Percentiles rank a stretch among this genome's conserved stretches.
Conservation (phyloP, 306 rosid species). For the Amphicarpaea edgeworthii region DNA sequence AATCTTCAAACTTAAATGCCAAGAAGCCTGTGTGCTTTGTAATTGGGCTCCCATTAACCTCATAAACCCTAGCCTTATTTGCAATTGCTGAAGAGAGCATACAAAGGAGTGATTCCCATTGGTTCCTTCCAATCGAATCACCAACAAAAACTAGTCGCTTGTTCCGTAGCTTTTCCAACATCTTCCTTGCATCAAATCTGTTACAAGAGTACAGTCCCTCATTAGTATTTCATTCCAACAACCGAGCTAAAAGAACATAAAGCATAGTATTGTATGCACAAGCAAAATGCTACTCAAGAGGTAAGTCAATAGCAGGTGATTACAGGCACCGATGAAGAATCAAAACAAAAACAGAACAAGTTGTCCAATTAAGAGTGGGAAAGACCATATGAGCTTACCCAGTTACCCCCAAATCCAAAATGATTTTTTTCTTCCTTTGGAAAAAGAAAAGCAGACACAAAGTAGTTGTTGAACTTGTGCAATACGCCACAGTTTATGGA, state of each 20-base stretch:
- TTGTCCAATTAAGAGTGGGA: constrained; percentile 22
- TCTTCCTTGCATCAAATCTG: constrained; percentile 78
- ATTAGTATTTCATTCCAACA: constrained; percentile 38
- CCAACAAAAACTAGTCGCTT: constrained; percentile 88
- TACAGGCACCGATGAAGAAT: background rate
- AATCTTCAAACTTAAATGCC: constrained; percentile 77
- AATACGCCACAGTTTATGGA: constrained; percentile 17
- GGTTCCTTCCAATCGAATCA: constrained; percentile 94
- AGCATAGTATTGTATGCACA: constrained; percentile 1
- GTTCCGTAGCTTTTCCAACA: constrained; percentile 73
- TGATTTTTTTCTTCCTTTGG: background rate
- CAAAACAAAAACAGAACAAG: background rate
- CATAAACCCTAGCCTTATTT: constrained; percentile 66
- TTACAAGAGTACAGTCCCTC: constrained; percentile 37
- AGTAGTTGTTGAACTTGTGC: constrained; percentile 20
- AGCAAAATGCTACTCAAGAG: constrained; percentile 28
- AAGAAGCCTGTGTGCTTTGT: constrained; percentile 83
- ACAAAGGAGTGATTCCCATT: constrained; percentile 95
- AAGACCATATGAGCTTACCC: constrained; percentile 10
- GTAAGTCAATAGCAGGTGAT: constrained; percentile 20
- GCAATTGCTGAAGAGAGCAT: constrained; percentile 75
- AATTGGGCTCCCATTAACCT: constrained; percentile 80
- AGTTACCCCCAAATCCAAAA: background rate
- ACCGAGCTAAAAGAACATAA: background rate
- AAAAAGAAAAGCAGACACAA: constrained; percentile 15